Base-by-base conservation (phyloP, 768 basidiomycete species). In the Trametes coccinea region DNA sequence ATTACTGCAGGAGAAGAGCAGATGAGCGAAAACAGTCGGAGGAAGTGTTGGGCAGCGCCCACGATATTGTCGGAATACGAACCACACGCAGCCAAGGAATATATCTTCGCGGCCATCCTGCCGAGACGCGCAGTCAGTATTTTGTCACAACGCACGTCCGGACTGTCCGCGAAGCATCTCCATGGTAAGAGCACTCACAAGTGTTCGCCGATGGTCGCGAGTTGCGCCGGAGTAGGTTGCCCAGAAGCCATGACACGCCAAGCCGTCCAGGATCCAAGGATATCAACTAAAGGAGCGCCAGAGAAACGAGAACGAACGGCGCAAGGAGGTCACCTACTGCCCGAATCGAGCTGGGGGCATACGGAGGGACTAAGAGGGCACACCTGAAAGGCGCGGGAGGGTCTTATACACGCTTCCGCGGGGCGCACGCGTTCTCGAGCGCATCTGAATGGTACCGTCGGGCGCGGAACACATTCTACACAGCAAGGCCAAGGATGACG, bases 61-160 rank as follows among this genome's bases (percentile, higher is more conserved):
- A 22, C 10, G 48, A 31, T 29, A 30, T 37, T 29, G 30, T 33
- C 30, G 16, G 48, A 33, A 14, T 17, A 61, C 65, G 44, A 37
- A 66, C 65, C 65, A 44, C 65, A 66, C 9, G 62, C 64, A 44
- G 66, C 66, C 31, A 67, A 45, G 43, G 66, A 67, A 49, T 51
- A 67, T 60, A 67, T 61, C 59, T 67, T 67, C 29, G 66, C 63
- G 29, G 66, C 66, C 51, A 61, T 45, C 17, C 66, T 67, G 44
- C 11, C 11, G 22, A 30, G 17, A 33, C 16, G 31, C 33, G 7
- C 1, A 37, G 17, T 49, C 14, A 29, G 46, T 47, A 47, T 11
- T 27, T 55, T 46, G 44, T 22, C 4, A 14, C 53, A 22, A 22
- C 22, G 22, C 22, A 22, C 22, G 22, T 22, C 22, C 22, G 22